Evolutionary conservation across 2,329 filamentous ascomycete species (phyloP), one percentile per base, ranked within the genome.

Genomic region (Penicillium olsonii): DNA sequence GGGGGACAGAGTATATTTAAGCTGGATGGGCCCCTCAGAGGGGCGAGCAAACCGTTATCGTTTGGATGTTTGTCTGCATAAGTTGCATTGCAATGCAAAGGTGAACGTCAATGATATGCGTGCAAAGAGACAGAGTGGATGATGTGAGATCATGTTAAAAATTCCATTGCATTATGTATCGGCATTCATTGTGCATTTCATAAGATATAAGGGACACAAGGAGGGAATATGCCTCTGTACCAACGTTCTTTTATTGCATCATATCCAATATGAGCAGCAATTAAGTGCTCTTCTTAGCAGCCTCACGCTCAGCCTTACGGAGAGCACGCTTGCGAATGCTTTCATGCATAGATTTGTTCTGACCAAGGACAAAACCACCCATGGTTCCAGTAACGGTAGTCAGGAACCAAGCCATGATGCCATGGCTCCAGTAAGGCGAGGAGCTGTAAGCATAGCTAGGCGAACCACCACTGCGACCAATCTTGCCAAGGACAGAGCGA

Each of bases 391-490:
- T 69, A 42, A 87, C 76, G 26, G 77, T 80, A 48, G 78, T 78
- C 45, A 96, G 77, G 48, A 84, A 83, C 87, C 89, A 96, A 57
- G 92, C 86, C 84, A 96, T 88, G 45, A 95, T 68, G 0, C 87
- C 90, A 72, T 99, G 94, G 58, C 83, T 88, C 92, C 92, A 97
- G 77, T 87, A 96, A 0, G 94, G 95, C 2, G 91, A 95, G 64
- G 90, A 92, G 29, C 89, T 95, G 72, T 87, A 87, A 5, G 87
- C 84, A 49, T 90, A 87, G 11, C 83, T 82, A 67, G 95, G 89
- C 61, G 88, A 89, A 42, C 87, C 84, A 53, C 90, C 88, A 48
- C 82, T 83, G 40, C 84, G 75, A 9, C 92, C 92, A 63, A 99
- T 81, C 78, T 94, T 96, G 56, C 81, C 76, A 50, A 99, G 76